Conservation (phyloP, 2,329 filamentous ascomycete genomes). For the Aspergillus melleus region DNA sequence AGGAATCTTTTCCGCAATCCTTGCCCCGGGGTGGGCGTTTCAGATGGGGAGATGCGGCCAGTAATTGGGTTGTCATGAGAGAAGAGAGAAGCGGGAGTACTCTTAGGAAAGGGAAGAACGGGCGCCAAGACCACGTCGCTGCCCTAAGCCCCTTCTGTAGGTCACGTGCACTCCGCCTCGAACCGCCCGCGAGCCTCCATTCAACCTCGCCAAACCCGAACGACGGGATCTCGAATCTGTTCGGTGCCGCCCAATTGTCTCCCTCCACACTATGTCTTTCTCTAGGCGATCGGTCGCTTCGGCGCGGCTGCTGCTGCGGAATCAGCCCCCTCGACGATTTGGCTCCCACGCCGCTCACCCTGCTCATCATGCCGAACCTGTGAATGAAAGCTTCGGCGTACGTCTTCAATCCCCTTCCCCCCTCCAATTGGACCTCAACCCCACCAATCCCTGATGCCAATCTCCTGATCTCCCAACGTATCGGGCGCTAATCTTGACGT, state of each 20-base stretch:
- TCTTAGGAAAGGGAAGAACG: background rate
- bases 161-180: slow-evolving; percentile 18
- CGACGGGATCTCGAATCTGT: slow-evolving; percentile 31
- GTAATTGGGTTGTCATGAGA: background rate
- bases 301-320: slow-evolving; percentile 39
- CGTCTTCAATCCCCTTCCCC: slow-evolving; percentile 24
- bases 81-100: background rate
- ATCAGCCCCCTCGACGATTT: slow-evolving; percentile 46
- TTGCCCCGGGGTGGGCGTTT: background rate
- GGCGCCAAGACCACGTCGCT: background rate
- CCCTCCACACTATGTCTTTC: slow-evolving; percentile 41
- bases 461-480: slow-evolving; percentile 2
- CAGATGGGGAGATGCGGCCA: background rate
- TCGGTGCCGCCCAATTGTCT: slow-evolving; percentile 31
- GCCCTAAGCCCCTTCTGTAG: slow-evolving; percentile 12
- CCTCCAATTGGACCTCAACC: slow-evolving; percentile 11
- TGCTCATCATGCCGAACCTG: slow-evolving; percentile 40
- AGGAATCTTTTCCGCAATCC: slow-evolving; percentile 9
- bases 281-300: slow-evolving; percentile 42
- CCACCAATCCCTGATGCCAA: background rate
- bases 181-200: slow-evolving; percentile 18
- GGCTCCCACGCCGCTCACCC: slow-evolving; percentile 42
- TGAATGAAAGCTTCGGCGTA: slow-evolving; percentile 50
- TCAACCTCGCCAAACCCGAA: slow-evolving; percentile 19
- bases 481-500: slow-evolving; percentile 18